Percentiles rank a stretch among this genome's conserved stretches.
These are phyloP conservation scores for Annulohypoxylon truncatum DNA, from an alignment of 2,329 filamentous ascomycete genomes.

Conservation along the genomic window DNA sequence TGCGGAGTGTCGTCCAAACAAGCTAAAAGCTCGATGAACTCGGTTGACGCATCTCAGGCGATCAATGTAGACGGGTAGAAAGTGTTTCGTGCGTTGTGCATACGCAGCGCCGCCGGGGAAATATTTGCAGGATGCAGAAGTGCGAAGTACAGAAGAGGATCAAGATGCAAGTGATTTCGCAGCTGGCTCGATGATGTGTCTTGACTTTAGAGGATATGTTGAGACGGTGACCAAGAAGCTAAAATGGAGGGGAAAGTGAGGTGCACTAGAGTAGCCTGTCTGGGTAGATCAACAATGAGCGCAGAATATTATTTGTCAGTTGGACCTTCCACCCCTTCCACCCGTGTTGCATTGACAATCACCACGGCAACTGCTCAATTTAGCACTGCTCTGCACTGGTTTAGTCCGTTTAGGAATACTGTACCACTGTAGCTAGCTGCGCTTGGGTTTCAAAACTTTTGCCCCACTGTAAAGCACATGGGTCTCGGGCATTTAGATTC, in stretches of 20 bases:
- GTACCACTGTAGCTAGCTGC: background rate
- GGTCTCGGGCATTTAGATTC: background rate
- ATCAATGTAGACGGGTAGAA: slow-evolving; percentile 25
- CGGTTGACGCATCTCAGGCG: slow-evolving; percentile 39
- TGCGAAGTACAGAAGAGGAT: slow-evolving; percentile 10
- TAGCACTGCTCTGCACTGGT: background rate
- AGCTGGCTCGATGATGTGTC: slow-evolving; percentile 33
- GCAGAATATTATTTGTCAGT: slow-evolving; percentile 38
- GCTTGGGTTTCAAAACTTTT: slow-evolving; percentile 28
- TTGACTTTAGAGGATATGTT: slow-evolving; percentile 27
- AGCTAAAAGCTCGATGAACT: slow-evolving; percentile 24
- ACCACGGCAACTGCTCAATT: slow-evolving; percentile 44
- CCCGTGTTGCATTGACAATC: slow-evolving; percentile 27
- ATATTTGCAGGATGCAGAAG: slow-evolving; percentile 12
- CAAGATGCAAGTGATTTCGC: slow-evolving; percentile 38
- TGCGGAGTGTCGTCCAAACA: slow-evolving; percentile 20
- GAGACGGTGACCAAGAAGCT: slow-evolving; percentile 37
- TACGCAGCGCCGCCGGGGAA: slow-evolving; percentile 26
- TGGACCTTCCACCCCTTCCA: slow-evolving; percentile 1
- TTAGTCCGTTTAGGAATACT: background rate
- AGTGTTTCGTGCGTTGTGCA: slow-evolving; percentile 37
- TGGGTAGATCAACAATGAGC: slow-evolving; percentile 46
- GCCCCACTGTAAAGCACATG: slow-evolving; percentile 24
- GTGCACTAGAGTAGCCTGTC: slow-evolving; percentile 31
- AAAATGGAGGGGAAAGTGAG: slow-evolving; percentile 42